Percentiles rank a stretch among this genome's conserved stretches.
phyloP scores from a whole-genome alignment of 2,329 filamentous ascomycete genomes.

The Sphaerostilbella broomeana region DNA sequence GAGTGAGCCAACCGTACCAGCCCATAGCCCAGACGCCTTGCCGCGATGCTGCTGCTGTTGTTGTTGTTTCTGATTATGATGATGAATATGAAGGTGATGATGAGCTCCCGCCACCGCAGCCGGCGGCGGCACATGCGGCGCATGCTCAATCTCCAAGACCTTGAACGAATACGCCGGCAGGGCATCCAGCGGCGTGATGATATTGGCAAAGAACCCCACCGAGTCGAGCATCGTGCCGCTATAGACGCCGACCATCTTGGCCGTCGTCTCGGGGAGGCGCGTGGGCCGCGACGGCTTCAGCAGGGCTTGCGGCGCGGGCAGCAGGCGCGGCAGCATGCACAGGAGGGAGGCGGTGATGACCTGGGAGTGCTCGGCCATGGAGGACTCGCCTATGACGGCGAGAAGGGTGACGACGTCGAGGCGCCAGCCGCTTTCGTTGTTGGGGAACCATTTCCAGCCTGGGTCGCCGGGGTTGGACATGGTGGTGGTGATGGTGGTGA shows the following conservation, averaged over 20 bases:
- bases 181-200: conserved; percentile 50
- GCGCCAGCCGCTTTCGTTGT: conserved; percentile 40
- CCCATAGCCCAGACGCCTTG: neutral
- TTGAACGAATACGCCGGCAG: conserved; percentile 42
- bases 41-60: no score
- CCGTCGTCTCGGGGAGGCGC: conserved; percentile 48
- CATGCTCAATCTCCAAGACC: conserved; percentile 43
- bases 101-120: neutral
- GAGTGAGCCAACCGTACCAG: no score
- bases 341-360: conserved; percentile 52
- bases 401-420: conserved; percentile 57
- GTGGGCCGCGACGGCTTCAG: conserved; percentile 48
- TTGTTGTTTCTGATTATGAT: no score
- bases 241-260: conserved; percentile 52
- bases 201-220: conserved; percentile 56
- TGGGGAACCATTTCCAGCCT: conserved; percentile 39
- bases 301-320: conserved; percentile 58
- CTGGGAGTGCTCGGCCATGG: conserved; percentile 52
- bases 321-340: conserved; percentile 52
- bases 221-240: conserved; percentile 48
- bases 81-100: neutral
- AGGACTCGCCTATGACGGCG: conserved; percentile 55
- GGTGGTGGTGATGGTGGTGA: neutral
- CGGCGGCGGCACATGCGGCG: conserved; percentile 19
- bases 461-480: conserved; percentile 23